phyloP scores from a whole-genome alignment of 2,329 filamentous ascomycete genomes.

The Tolypocladium cylindrosporum region DNA sequence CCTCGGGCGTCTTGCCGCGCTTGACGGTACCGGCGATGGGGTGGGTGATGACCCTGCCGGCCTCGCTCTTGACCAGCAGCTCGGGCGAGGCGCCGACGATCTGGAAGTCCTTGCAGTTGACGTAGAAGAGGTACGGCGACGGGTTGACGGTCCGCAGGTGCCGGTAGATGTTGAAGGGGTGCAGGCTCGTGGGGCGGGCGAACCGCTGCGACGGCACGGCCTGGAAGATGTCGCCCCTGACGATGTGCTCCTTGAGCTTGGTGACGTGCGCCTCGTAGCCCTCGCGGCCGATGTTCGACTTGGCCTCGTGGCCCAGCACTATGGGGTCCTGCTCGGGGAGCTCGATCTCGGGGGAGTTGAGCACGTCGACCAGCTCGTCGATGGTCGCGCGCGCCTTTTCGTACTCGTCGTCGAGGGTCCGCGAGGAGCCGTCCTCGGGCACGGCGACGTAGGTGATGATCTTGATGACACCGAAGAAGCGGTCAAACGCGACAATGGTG shows the following conservation, averaged over 20 bases:
- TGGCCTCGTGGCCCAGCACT: conserved; percentile 64
- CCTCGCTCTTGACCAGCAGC: conserved; percentile 83
- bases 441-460: conserved; percentile 85
- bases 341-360: conserved; percentile 66
- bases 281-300: conserved; percentile 78
- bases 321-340: conserved; percentile 70
- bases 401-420: conserved; percentile 52
- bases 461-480: conserved; percentile 88
- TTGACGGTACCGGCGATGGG: conserved; percentile 95
- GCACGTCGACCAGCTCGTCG: conserved; percentile 55
- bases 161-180: conserved; percentile 97
- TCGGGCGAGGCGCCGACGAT: conserved; percentile 94
- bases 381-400: conserved; percentile 55
- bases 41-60: conserved; percentile 83
- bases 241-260: conserved; percentile 80
- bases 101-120: conserved; percentile 85
- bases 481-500: conserved; percentile 87
- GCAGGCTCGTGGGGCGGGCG: conserved; percentile 76
- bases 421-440: conserved; percentile 35
- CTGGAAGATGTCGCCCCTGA: conserved; percentile 90
- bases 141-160: conserved; percentile 96
- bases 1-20: conserved; percentile 68
- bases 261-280: conserved; percentile 91
- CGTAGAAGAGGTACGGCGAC: conserved; percentile 93
- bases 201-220: conserved; percentile 92